Percentiles rank a stretch among this genome's conserved stretches.
Conservation (phyloP, 345 rosid species). For the Gossypium turneri region DNA sequence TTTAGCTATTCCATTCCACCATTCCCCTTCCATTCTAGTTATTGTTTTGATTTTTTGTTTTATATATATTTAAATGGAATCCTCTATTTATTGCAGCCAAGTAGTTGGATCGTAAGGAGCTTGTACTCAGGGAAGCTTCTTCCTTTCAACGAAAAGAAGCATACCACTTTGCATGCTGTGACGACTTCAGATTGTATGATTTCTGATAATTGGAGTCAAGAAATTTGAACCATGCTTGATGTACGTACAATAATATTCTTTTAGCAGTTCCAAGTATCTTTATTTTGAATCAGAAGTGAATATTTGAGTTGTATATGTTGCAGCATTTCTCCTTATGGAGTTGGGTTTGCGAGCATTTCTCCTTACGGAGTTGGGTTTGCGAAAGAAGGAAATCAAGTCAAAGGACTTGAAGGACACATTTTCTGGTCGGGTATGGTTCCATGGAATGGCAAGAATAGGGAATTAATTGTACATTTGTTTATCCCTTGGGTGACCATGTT, state of each 20-base stretch:
- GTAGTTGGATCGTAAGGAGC: slow-evolving; percentile 49
- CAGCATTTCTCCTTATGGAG: not conserved
- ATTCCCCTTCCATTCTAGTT: not conserved
- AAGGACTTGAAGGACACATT: not conserved
- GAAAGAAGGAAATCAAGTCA: not conserved
- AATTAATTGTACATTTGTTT: not conserved
- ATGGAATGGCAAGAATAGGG: not conserved
- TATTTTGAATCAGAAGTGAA: not conserved
- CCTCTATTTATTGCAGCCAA: slow-evolving; percentile 30
- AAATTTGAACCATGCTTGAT: slow-evolving; percentile 31
- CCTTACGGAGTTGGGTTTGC: not conserved
- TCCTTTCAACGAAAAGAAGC: slow-evolving; percentile 21
- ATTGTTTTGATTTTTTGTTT: not conserved
- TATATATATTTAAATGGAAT: not conserved
- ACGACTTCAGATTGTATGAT: slow-evolving; percentile 1
- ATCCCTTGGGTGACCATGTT: not conserved
- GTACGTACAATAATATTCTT: not conserved
- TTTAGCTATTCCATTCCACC: not conserved
- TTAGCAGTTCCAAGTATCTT: not conserved
- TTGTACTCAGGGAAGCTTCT: slow-evolving; percentile 40
- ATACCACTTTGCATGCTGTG: slow-evolving; percentile 6
- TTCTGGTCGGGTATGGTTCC: not conserved
- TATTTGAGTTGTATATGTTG: not conserved
- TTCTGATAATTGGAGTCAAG: slow-evolving; percentile 39
- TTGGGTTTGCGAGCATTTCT: no score